Evolutionary conservation across 2,329 filamentous ascomycete species (phyloP), one percentile per base, ranked within the genome.

Genomic region (Rugonectria rugulosa): DNA sequence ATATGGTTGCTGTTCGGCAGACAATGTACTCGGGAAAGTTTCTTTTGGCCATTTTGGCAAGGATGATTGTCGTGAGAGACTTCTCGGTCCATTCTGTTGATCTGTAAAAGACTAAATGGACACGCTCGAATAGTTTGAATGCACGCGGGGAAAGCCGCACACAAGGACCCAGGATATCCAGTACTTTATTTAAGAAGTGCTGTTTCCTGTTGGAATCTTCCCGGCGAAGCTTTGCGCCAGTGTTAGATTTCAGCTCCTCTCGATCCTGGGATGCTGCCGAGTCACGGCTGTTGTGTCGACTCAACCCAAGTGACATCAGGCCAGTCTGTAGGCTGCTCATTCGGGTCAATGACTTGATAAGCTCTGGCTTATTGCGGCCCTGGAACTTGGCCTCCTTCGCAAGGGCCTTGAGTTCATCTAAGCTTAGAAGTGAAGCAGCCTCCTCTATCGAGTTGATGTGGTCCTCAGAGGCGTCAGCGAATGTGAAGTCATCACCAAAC

Each of bases 51-150:
- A 96, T 96, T 61, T 94, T 93, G 7, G 95, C 91, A 5, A 99
- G 81, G 38, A 99, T 97, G 49, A 98, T 94, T 0, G 93, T 94
- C 2, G 92, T 98, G 12, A 99, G 78, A 1, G 94, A 97, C 72
- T 97, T 98, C 67, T 98, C 94, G 0, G 93, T 96, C 95, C 95
- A 99, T 71, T 97, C 91, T 0, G 92, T 96, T 9, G 93, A 97
- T 55, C 94, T 84, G 72, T 98, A 98, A 72, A 97, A 99, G 23
- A 99, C 92, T 3, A 99, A 78, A 75, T 98, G 95, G 1, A 98
- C 92, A 21, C 95, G 86, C 72, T 97, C 92, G 67, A 99, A 99
- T 1, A 99, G 82, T 66, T 88, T 91, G 59, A 92, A 83, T 1
- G 88, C 82, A 0, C 84, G 75, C 1, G 88, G 75, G 1, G 91